Conservation (phyloP, 257 asterid genomes). For the Anisodus acutangulus region DNA sequence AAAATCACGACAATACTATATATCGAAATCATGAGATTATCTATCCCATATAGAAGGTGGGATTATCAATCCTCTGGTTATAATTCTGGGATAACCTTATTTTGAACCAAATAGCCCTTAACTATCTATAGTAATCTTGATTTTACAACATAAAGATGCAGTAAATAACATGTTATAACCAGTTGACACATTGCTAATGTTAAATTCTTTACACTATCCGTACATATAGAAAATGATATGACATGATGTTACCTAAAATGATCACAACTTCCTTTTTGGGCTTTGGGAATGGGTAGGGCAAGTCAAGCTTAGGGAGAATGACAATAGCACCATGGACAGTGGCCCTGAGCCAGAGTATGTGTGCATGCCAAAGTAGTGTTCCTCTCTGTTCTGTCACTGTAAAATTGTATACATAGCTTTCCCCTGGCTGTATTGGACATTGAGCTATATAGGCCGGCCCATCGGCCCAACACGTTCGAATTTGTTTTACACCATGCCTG, state of each 20-base stretch:
- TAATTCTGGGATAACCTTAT: no score
- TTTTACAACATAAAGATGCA: not conserved
- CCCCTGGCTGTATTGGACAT: slow-evolving; percentile 49
- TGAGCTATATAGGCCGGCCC: slow-evolving; percentile 53
- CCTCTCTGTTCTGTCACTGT: slow-evolving; percentile 49
- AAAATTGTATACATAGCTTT: slow-evolving; percentile 43
- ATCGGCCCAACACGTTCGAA: slow-evolving; percentile 51
- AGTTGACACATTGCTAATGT: no score
- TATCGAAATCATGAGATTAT: no score
- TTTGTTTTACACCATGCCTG: slow-evolving; percentile 52
- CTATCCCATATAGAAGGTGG: no score
- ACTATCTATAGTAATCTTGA: not conserved
- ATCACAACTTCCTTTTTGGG: slow-evolving; percentile 42
- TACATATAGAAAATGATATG: not conserved
- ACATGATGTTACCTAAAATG: slow-evolving; percentile 40
- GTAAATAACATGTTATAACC: not conserved
- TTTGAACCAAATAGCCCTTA: no score
- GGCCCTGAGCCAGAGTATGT: slow-evolving; percentile 54
- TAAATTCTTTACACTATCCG: not conserved
- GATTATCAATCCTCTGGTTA: no score
- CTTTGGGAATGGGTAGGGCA: slow-evolving; percentile 44
- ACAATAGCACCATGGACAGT: slow-evolving; percentile 50
- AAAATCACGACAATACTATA: no score
- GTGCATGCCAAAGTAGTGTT: slow-evolving; percentile 53
- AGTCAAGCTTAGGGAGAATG: slow-evolving; percentile 39